These are phyloP conservation scores for Pyrus bretschneideri DNA, from an alignment of 306 rosid species.

Conservation along the genomic window DNA sequence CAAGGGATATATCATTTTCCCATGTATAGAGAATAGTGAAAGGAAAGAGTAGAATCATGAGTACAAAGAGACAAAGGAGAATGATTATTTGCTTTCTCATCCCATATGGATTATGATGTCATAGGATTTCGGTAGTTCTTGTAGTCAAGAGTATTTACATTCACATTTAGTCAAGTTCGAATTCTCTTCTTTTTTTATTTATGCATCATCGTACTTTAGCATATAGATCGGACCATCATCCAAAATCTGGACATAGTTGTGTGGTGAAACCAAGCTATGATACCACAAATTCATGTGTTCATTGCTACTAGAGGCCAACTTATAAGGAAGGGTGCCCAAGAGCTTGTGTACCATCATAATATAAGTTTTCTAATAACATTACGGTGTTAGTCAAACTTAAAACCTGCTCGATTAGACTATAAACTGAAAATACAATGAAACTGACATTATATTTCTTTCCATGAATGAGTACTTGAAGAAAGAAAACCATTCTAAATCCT, in stretches of 20 bases:
- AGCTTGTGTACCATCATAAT: background rate
- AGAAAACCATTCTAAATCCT: background rate
- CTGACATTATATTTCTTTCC: background rate
- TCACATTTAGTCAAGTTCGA: background rate
- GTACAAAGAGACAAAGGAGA: slow-evolving; percentile 35
- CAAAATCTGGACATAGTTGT: background rate
- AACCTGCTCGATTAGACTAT: background rate
- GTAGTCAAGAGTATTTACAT: background rate
- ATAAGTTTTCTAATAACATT: too few relatives aligned
- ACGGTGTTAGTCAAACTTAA: too few relatives aligned
- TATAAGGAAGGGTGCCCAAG: background rate
- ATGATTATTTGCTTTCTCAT: slow-evolving; percentile 18
- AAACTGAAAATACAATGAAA: too few relatives aligned
- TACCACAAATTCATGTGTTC: background rate
- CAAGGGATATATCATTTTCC: slow-evolving; percentile 34
- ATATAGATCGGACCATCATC: background rate
- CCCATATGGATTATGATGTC: background rate
- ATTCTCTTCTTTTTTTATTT: background rate
- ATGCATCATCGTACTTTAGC: background rate
- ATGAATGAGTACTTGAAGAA: background rate
- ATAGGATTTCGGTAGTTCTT: background rate
- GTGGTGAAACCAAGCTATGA: background rate
- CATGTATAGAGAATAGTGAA: slow-evolving; percentile 10
- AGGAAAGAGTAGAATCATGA: slow-evolving; percentile 26
- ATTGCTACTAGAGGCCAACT: background rate